Evolutionary conservation across 2,329 filamentous ascomycete genomes (phyloP).

Genomic region (Ceratocystis destructans): DNA sequence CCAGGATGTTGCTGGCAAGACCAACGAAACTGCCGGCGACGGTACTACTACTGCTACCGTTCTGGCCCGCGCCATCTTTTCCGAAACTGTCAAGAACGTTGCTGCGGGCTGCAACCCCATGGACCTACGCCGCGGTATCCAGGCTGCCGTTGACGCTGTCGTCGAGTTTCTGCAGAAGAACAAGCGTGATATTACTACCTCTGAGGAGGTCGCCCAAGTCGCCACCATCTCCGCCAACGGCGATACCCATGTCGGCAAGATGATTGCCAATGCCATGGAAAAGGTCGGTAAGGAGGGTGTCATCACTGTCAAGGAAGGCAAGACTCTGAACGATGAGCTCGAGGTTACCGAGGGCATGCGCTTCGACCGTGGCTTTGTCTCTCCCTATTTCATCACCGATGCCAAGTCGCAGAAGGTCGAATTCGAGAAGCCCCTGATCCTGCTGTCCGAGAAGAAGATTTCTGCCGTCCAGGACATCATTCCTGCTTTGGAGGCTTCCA

Average conservation of each 20-base stretch:
- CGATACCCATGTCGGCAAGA: slow-evolving; percentile 82
- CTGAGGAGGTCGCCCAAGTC: slow-evolving; percentile 92
- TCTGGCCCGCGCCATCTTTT: slow-evolving; percentile 94
- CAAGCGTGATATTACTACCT: slow-evolving; percentile 97
- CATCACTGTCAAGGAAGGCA: slow-evolving; percentile 99
- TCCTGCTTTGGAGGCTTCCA: slow-evolving; percentile 91
- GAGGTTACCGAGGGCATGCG: slow-evolving; percentile 99
- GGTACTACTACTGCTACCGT: slow-evolving; percentile 97
- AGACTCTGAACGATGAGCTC: slow-evolving; percentile 94
- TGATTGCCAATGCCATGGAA: slow-evolving; percentile 98
- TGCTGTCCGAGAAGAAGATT: slow-evolving; percentile 99
- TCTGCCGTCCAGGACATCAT: slow-evolving; percentile 98
- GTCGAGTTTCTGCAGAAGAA: slow-evolving; percentile 89
- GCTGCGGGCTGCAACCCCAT: slow-evolving; percentile 99
- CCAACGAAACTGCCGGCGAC: slow-evolving; percentile 97
- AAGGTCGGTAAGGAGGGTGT: slow-evolving; percentile 99
- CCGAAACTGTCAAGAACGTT: slow-evolving; percentile 99
- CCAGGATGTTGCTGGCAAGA: slow-evolving; percentile 97
- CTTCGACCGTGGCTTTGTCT: slow-evolving; percentile 97
- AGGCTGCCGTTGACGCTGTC: slow-evolving; percentile 88
- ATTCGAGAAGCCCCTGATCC: slow-evolving; percentile 97
- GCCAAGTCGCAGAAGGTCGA: slow-evolving; percentile 97
- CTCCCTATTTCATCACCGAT: slow-evolving; percentile 99
- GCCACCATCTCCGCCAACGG: slow-evolving; percentile 98
- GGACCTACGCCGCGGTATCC: slow-evolving; percentile 93